phyloP scores from a whole-genome alignment of 2,329 filamentous ascomycete species.

The Hirsutella rhossiliensis region DNA sequence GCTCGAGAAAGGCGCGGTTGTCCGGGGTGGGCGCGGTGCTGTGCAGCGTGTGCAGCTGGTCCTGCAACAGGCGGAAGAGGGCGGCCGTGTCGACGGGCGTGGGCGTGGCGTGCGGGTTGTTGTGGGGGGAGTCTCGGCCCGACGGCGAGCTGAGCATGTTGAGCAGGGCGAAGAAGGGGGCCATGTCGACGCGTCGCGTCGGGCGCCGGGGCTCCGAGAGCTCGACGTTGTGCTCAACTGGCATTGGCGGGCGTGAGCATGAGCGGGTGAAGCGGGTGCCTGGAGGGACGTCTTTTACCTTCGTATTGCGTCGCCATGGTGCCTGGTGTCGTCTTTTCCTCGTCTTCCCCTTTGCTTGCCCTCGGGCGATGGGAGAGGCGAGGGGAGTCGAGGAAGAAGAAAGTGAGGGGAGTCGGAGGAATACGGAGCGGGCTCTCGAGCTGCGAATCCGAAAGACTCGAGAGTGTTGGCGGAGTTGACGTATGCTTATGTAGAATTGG shows the following conservation, averaged over 20 bases:
- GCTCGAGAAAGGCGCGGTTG: constrained; percentile 37
- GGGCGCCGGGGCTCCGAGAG: constrained; percentile 24
- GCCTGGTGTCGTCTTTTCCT: neutral
- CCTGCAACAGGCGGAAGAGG: constrained; percentile 45
- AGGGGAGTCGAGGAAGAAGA: too few relatives aligned
- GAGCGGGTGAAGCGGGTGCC: neutral
- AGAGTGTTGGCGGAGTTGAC: too few relatives aligned
- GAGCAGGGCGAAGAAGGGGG: constrained; percentile 47
- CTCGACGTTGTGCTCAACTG: constrained; percentile 55
- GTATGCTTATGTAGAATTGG: too few relatives aligned
- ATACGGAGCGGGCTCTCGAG: too few relatives aligned
- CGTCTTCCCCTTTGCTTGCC: too few relatives aligned
- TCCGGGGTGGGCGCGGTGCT: constrained; percentile 32
- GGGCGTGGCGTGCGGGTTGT: constrained; percentile 46
- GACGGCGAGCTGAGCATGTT: constrained; percentile 33
- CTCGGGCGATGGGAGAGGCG: too few relatives aligned
- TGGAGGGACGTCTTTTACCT: constrained; percentile 20
- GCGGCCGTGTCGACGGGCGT: constrained; percentile 47
- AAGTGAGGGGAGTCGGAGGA: too few relatives aligned
- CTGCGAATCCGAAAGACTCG: too few relatives aligned
- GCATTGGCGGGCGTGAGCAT: neutral
- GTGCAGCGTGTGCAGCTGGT: constrained; percentile 42
- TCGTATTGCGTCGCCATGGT: constrained; percentile 47
- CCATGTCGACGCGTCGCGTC: constrained; percentile 49
- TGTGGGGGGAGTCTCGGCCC: constrained; percentile 21